phyloP scores from a whole-genome alignment of 139 green algal genomes.

The Chlamydomonas eustigma region DNA sequence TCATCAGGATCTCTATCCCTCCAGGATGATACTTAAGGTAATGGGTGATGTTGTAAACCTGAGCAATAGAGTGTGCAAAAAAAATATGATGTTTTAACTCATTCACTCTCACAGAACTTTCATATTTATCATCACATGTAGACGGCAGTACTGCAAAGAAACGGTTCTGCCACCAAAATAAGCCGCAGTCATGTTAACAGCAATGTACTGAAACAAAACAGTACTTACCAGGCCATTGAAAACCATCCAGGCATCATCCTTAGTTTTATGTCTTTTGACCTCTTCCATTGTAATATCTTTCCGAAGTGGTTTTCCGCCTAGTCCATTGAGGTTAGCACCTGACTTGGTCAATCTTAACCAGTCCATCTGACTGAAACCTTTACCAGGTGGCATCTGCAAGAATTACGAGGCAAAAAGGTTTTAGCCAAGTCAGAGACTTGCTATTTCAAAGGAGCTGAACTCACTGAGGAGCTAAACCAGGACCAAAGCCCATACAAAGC shows the following conservation, averaged over 20 bases:
- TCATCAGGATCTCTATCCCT: conserved; percentile 65
- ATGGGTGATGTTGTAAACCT: conserved; percentile 83
- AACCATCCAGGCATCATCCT: conserved; percentile 89
- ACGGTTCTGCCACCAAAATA: no score
- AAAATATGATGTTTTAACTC: background rate
- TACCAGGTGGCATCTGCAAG: conserved; percentile 54
- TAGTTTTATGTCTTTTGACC: conserved; percentile 70
- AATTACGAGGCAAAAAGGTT: background rate
- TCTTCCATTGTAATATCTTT: conserved; percentile 73
- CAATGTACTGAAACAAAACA: no score
- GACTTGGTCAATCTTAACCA: conserved; percentile 27
- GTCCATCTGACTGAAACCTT: conserved; percentile 85
- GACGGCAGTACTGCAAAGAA: no score
- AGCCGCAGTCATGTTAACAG: no score
- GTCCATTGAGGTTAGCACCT: conserved; percentile 22
- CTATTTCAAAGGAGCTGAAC: background rate
- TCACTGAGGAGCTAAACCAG: background rate
- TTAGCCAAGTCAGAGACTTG: background rate
- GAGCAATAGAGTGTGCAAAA: background rate
- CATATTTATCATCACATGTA: no score
- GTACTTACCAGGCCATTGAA: conserved; percentile 56
- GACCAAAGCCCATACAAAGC: background rate
- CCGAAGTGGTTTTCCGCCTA: conserved; percentile 11
- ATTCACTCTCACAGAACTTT: background rate
- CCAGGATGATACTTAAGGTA: conserved; percentile 85